phyloP scores from a whole-genome alignment of 495 filamentous ascomycete species.

The Cryomyces minteri region DNA sequence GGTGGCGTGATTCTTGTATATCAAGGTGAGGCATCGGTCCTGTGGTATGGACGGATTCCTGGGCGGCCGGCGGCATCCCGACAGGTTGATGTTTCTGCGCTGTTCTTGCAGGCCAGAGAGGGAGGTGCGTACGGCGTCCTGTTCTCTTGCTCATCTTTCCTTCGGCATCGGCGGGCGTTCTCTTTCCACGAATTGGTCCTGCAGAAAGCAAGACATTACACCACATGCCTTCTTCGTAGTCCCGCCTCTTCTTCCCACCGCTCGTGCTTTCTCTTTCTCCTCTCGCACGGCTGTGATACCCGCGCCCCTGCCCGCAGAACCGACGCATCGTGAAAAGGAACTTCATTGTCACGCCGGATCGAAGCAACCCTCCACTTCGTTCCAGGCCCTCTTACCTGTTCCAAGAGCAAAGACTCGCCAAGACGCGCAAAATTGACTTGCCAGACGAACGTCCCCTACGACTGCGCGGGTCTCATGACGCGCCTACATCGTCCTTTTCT shows the following conservation, averaged over 20 bases:
- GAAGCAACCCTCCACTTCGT: constrained; percentile 1
- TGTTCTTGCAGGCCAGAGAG: too few relatives aligned
- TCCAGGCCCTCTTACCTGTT: constrained; percentile 4
- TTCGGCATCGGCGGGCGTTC: background rate
- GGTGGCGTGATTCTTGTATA: constrained; percentile 8
- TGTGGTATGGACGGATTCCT: background rate
- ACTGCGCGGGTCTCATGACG: constrained; percentile 3
- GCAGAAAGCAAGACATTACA: background rate
- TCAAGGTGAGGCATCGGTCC: background rate
- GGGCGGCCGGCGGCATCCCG: background rate
- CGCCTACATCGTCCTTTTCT: background rate
- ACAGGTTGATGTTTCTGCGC: too few relatives aligned
- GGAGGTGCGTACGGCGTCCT: background rate
- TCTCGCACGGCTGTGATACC: background rate
- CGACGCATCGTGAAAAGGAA: background rate
- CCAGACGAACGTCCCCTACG: background rate
- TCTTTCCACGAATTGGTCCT: background rate
- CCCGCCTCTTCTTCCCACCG: too few relatives aligned
- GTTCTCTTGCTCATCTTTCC: background rate
- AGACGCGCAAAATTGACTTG: constrained; percentile 3
- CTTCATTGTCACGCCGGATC: constrained; percentile 4
- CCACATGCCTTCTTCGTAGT: too few relatives aligned
- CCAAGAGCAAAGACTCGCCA: constrained; percentile 1
- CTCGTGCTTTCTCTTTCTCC: background rate
- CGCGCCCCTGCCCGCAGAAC: background rate